Percentiles rank a stretch among this genome's conserved stretches.
Conservation (phyloP, 2,329 filamentous ascomycete species). For the Bipolaris zeicola region DNA sequence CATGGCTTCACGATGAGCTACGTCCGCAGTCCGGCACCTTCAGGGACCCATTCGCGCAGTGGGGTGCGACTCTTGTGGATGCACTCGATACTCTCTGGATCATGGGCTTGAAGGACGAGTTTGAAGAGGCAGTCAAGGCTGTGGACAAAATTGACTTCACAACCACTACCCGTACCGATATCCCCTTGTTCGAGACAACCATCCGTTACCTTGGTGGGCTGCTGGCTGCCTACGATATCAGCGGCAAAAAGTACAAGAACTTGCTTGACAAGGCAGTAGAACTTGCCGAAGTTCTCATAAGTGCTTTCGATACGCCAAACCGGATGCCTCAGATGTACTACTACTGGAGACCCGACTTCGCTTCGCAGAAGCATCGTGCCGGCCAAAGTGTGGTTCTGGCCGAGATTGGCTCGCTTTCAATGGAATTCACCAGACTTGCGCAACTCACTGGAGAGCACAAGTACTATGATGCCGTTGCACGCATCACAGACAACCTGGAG, state of each 20-base stretch:
- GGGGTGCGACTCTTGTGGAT: conserved; percentile 88
- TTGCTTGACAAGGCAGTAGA: conserved; percentile 67
- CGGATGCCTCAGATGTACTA: conserved; percentile 67
- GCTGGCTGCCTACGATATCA: conserved; percentile 72
- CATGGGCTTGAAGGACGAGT: conserved; percentile 69
- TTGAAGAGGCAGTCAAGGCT: conserved; percentile 65
- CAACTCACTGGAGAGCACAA: conserved; percentile 54
- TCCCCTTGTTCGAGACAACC: conserved; percentile 73
- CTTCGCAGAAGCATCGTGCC: conserved; percentile 48
- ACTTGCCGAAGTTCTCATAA: conserved; percentile 68
- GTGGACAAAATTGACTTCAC: conserved; percentile 67
- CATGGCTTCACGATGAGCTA: conserved; percentile 88
- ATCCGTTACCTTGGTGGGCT: conserved; percentile 74
- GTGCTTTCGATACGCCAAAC: conserved; percentile 71
- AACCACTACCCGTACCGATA: conserved; percentile 54
- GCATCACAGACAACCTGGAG: conserved; percentile 53
- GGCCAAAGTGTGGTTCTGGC: conserved; percentile 51
- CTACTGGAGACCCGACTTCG: conserved; percentile 57
- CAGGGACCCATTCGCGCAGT: conserved; percentile 86
- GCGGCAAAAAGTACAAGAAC: conserved; percentile 56
- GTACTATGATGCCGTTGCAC: conserved; percentile 56
- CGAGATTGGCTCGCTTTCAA: conserved; percentile 55
- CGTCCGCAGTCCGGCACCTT: conserved; percentile 70
- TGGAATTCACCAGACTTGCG: conserved; percentile 57
- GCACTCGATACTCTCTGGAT: conserved; percentile 74